Base-by-base conservation (phyloP, 2,329 filamentous ascomycete species). In the Exophiala oligosperma region DNA sequence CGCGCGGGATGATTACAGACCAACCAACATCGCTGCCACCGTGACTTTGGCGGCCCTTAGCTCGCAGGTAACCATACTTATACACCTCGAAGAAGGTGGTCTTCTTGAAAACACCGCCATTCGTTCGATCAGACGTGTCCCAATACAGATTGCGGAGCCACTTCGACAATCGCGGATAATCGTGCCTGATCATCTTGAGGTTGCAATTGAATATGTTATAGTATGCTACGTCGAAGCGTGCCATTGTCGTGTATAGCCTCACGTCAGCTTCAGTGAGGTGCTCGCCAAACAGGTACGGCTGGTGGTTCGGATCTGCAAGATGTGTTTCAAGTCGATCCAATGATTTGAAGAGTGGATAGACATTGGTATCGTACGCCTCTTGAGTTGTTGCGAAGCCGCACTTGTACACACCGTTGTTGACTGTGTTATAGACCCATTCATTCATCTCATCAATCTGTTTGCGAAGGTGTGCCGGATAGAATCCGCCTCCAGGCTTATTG, bases 141-240 rank as follows among this genome's bases (percentile, higher is more conserved):
- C 76, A 80, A 59, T 81, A 81, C 26, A 81, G 61, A 24, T 70
- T 71, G 56, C 76, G 68, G 61, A 79, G 67, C 79, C 79, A 81
- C 29, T 71, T 70, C 59, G 79, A 73, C 28, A 81, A 69, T 1
- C 69, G 67, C 38, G 77, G 78, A 62, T 85, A 88, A 65, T 87
- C 83, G 63, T 85, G 77, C 2, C 84, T 75, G 57, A 89, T 84
- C 66, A 82, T 84, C 66, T 81, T 84, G 17, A 87, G 67, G 60
- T 88, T 88, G 65, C 84, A 88, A 75, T 89, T 89, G 80, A 93
- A 93, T 74, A 92, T 87, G 71, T 90, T 87, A 63, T 93, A 87
- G 72, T 93, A 93, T 63, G 88, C 87, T 43, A 81, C 76, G 64
- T 90, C 87, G 63, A 89, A 89, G 1, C 86, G 81, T 52, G 87